These are phyloP conservation scores for Aspergillus cejpii DNA, from an alignment of 2,329 filamentous ascomycete species.

Conservation along the genomic window DNA sequence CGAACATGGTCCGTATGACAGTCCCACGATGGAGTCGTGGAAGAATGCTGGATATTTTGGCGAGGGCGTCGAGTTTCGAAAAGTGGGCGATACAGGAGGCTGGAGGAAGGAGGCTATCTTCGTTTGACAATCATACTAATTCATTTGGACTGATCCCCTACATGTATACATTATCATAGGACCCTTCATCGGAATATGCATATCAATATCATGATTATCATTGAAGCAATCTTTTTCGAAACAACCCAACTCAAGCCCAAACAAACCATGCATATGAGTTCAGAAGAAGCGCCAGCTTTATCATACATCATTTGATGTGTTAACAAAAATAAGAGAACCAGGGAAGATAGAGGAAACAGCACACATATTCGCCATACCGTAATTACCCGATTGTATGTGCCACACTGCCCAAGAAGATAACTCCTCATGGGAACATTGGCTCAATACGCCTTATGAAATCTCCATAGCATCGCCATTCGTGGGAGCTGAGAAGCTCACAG, in stretches of 20 bases:
- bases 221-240: slow-evolving; percentile 14
- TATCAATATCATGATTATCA: slow-evolving; percentile 20
- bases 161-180: slow-evolving; percentile 10
- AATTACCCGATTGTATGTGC: background rate
- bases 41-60: slow-evolving; percentile 87
- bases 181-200: slow-evolving; percentile 5
- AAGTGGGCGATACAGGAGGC: slow-evolving; percentile 47
- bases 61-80: slow-evolving; percentile 71
- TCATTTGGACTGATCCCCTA: background rate
- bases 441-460: slow-evolving; percentile 44
- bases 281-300: slow-evolving; percentile 35
- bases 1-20: slow-evolving; percentile 82
- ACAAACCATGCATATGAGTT: slow-evolving; percentile 19
- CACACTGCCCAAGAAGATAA: background rate
- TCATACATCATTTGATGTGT: slow-evolving; percentile 34
- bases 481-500: slow-evolving; percentile 60
- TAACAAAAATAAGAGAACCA: slow-evolving; percentile 16
- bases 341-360: slow-evolving; percentile 7
- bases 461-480: slow-evolving; percentile 62
- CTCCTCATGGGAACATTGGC: background rate
- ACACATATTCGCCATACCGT: background rate
- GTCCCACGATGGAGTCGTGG: slow-evolving; percentile 82
- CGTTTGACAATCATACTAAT: slow-evolving; percentile 35
- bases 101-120: slow-evolving; percentile 52
- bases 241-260: slow-evolving; percentile 21